Evolutionary conservation across 257 asterid species (phyloP).

Genomic region (Nicotiana tabacum): DNA sequence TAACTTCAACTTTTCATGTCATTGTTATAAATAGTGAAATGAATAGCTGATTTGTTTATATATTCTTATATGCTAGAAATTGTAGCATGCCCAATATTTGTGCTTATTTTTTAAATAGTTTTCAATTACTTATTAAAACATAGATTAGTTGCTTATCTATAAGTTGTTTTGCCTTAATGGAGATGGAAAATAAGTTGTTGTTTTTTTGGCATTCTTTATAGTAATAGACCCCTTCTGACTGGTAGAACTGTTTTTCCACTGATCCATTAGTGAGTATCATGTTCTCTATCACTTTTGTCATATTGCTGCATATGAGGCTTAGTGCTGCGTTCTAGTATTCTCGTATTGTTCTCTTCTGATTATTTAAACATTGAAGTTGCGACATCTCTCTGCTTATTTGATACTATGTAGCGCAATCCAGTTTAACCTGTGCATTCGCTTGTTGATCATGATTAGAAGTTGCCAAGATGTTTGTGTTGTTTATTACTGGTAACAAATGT

Average conservation of each 20-base stretch:
- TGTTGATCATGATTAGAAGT: constrained; percentile 13
- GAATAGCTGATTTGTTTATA: no score
- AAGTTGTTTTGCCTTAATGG: not conserved
- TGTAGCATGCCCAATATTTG: no score
- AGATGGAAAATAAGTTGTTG: not conserved
- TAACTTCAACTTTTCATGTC: not conserved
- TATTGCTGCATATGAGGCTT: not conserved
- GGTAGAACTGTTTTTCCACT: not conserved
- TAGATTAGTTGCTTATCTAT: not conserved
- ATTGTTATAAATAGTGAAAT: not conserved
- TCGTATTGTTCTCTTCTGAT: not conserved
- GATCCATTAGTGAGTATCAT: not conserved
- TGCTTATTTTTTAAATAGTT: not conserved
- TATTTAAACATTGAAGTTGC: not conserved
- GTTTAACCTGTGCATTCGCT: not conserved
- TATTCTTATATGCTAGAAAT: no score
- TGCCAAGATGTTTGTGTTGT: constrained; percentile 32
- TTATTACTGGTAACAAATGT: constrained; percentile 43
- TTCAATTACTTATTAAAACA: not conserved
- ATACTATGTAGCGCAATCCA: not conserved
- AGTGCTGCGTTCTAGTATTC: not conserved
- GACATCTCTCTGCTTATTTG: not conserved
- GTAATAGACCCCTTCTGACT: not conserved
- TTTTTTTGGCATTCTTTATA: not conserved
- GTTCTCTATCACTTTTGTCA: not conserved